These are phyloP conservation scores for Bretziella fagacearum DNA, from an alignment of 2,329 filamentous ascomycete species.

Conservation along the genomic window DNA sequence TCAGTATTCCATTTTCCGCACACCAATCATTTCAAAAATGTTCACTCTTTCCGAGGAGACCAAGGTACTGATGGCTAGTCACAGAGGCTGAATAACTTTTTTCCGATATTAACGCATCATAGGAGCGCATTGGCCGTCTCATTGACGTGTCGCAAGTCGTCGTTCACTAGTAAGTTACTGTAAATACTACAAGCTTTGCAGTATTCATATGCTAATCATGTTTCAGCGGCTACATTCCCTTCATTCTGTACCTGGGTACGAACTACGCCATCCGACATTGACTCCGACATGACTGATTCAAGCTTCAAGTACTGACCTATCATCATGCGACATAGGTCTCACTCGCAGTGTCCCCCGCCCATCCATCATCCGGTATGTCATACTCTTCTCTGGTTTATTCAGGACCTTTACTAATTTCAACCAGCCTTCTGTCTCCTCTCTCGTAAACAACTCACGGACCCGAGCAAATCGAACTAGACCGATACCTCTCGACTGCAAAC, in stretches of 20 bases:
- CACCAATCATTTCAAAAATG: constrained; percentile 25
- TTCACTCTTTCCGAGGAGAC: constrained; percentile 81
- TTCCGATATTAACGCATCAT: constrained; percentile 13
- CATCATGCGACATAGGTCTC: constrained; percentile 44
- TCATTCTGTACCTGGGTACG: constrained; percentile 90
- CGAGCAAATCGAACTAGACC: too few relatives aligned
- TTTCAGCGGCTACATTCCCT: constrained; percentile 73
- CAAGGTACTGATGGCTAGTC: constrained; percentile 61
- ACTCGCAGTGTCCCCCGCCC: constrained; percentile 86
- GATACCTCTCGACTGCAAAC: too few relatives aligned
- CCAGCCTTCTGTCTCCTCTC: constrained; percentile 46
- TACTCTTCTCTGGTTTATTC: background rate
- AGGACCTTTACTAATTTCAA: background rate
- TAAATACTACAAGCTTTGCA: background rate
- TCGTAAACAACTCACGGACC: constrained; percentile 32
- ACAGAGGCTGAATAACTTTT: too few relatives aligned
- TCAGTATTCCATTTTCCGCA: background rate
- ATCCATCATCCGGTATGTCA: constrained; percentile 35
- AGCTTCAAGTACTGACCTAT: constrained; percentile 19
- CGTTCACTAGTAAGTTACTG: constrained; percentile 68
- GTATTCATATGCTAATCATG: background rate
- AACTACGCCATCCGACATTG: background rate
- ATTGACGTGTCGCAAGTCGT: constrained; percentile 88
- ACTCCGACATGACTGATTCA: too few relatives aligned
- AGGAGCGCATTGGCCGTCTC: constrained; percentile 97